These are phyloP conservation scores for Tylopilus balloui DNA, from an alignment of 768 basidiomycete species.

Conservation along the genomic window DNA sequence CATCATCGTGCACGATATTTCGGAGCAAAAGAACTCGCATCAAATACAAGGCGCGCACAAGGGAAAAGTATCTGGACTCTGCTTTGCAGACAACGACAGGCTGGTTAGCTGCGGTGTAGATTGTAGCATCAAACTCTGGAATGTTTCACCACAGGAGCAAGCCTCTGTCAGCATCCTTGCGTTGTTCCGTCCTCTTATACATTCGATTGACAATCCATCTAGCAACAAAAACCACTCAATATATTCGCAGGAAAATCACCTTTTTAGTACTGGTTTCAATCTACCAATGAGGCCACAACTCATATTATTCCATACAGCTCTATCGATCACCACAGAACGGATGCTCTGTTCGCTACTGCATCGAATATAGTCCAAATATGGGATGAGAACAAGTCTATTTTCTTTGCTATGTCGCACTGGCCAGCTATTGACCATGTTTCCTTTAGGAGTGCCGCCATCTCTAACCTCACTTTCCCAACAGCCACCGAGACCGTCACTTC, in stretches of 20 bases:
- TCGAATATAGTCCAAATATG: slow-evolving; percentile 93
- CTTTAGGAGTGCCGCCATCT: slow-evolving; percentile 73
- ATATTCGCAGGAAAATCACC: slow-evolving; percentile 83
- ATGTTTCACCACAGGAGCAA: slow-evolving; percentile 37
- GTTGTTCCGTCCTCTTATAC: not conserved
- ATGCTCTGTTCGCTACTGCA: slow-evolving; percentile 90
- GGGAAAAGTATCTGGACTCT: slow-evolving; percentile 79
- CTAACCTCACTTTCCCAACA: slow-evolving; percentile 81
- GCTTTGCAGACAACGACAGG: slow-evolving; percentile 60
- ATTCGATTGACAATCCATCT: slow-evolving; percentile 3
- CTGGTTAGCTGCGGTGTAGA: slow-evolving; percentile 82
- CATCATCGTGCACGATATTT: slow-evolving; percentile 80
- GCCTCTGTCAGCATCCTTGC: slow-evolving; percentile 33
- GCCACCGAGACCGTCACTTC: slow-evolving; percentile 85
- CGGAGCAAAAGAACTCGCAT: slow-evolving; percentile 48
- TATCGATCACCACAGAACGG: slow-evolving; percentile 89
- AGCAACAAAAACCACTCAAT: slow-evolving; percentile 56
- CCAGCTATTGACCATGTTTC: slow-evolving; percentile 10
- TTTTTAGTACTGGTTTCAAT: slow-evolving; percentile 66
- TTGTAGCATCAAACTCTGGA: slow-evolving; percentile 80
- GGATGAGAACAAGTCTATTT: slow-evolving; percentile 85
- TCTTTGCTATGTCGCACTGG: not conserved
- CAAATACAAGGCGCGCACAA: slow-evolving; percentile 72
- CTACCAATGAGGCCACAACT: not conserved
- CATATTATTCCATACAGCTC: slow-evolving; percentile 51